Evolutionary conservation across 345 rosid genomes (phyloP), one percentile per base, ranked within the genome.

Genomic region (Geranium rotundifolium): DNA sequence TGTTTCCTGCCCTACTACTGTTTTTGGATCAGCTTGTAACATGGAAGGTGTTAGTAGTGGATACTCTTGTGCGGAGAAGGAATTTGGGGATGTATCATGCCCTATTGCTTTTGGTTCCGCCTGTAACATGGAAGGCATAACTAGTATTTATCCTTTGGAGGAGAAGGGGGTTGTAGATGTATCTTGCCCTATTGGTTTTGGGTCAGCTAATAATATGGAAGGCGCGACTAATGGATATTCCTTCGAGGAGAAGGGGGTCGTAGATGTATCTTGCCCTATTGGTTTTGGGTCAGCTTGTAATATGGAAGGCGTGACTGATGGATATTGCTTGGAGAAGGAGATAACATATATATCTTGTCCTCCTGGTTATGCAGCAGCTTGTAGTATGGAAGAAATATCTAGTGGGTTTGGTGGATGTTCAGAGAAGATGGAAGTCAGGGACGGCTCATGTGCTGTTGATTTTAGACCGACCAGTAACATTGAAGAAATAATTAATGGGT

Each of bases 141-240:
- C 19, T 27, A 18, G 29, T 19, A 17, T 10, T 17, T 57, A 18
- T 19, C 4, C 20, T 27, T 60, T 58, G 60, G 59, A 19, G 50
- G 58, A 15, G 18, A 60, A 57, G 19, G 64, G 30, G 4, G n/a
- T 27, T 0, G 30, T 52, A 16, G 20, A 29, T 19, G 39, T 34
- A 18, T 67, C 65, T n/a, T 67, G 55, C 18, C 37, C 10, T 5
- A 49, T 18, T 37, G 65, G 61, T 46, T 60, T 60, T 65, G 65
- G 60, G 56, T 20, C 69, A 39, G 55, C 31, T 14, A 15, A 60
- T 58, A 15, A 56, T 23, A n/a, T 17, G 13, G 62, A n/a, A 39
- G 62, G 17, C n/a, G 16, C 12, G 3, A 46, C 13, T 46, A 7
- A 3, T 46, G 52, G 52, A 46, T 46, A 46, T 46, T 46, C 15